Conservation (phyloP, 2,329 filamentous ascomycete genomes). For the Venturia aucupariae region DNA sequence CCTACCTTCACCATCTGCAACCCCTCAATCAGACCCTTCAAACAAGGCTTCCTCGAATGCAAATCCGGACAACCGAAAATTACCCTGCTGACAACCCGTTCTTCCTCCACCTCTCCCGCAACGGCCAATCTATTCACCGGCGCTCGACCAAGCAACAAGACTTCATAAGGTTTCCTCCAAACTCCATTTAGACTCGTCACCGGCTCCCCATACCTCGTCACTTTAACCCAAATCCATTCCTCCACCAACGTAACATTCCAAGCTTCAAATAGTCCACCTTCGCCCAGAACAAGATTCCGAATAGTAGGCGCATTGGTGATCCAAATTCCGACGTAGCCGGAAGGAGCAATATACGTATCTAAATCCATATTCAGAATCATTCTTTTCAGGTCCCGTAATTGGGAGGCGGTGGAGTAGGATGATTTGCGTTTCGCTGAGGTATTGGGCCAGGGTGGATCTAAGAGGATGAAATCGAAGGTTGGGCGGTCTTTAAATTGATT, state of each 20-base stretch:
- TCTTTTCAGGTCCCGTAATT: conserved; percentile 40
- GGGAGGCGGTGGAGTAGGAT: conserved; percentile 40
- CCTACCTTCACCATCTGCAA: conserved; percentile 35
- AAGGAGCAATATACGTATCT: conserved; percentile 40
- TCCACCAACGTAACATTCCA: conserved; percentile 58
- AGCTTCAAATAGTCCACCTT: conserved; percentile 50
- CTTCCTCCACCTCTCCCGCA: conserved; percentile 22
- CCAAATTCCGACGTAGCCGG: conserved; percentile 29
- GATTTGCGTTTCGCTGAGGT: conserved; percentile 57
- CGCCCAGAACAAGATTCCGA: conserved; percentile 45
- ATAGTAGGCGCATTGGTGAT: conserved; percentile 58
- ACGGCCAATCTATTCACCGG: conserved; percentile 15
- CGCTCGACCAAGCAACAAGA: conserved; percentile 51
- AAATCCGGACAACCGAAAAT: conserved; percentile 63
- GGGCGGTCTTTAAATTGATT: conserved; percentile 18
- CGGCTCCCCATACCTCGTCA: conserved; percentile 55
- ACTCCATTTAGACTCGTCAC: conserved; percentile 49
- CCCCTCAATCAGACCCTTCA: conserved; percentile 51
- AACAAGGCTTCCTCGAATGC: conserved; percentile 69
- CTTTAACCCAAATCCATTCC: conserved; percentile 75
- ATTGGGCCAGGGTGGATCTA: conserved; percentile 79
- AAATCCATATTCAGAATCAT: conserved; percentile 38
- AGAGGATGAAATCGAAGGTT: conserved; percentile 56
- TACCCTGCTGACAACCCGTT: conserved; percentile 39
- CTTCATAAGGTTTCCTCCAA: conserved; percentile 71